Evolutionary conservation across 345 rosid species (phyloP), one percentile per base, ranked within the genome.

Genomic region (Excoecaria agallocha): DNA sequence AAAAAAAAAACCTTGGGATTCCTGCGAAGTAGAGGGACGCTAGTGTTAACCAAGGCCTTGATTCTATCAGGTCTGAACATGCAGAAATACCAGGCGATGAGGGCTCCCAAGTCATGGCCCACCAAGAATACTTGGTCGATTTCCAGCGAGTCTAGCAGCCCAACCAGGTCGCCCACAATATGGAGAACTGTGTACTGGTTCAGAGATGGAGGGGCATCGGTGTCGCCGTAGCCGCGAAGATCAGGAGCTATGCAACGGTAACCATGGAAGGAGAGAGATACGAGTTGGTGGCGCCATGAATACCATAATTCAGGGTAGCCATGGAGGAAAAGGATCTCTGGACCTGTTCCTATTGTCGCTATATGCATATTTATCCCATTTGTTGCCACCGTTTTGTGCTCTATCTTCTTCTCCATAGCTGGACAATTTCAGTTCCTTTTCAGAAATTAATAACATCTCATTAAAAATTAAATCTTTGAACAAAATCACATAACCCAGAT

Each of bases 261-360:
- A 2, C 61, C 61, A 10, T 20, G 61, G 35, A 13, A n/a, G 37
- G 61, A 20, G 13, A 57, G 61, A 8, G 61, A 20, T 7, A 20
- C 9, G 24, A 57, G 24, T 35, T 57, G 61, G 61, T 57, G 37
- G 20, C 61, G 30, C 61, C 61, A 57, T 24, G 61, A 57, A 12
- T 57, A 57, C 61, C 61, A 57, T 12, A 57, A 35, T 30, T 57
- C 61, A 12, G 61, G 61, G 61, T 20, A 57, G 61, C 61, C 61
- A 13, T 57, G 61, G 9, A 57, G 37, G 61, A 57, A 57, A 12
- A 57, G 61, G 24, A 57, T 57, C 0, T 12, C 12, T 20, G 35
- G 61, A 9, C 61, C 61, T 57, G 35, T 20, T 24, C 61, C 61
- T 3, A 57, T n/a, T 57, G 61, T 20, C 22, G 61, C 61, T 3